A percentile compares a stretch with the other conserved stretches of the same genome.
These are phyloP conservation scores for Leccinum disarticulatum DNA, from an alignment of 768 basidiomycete genomes.

Conservation along the genomic window DNA sequence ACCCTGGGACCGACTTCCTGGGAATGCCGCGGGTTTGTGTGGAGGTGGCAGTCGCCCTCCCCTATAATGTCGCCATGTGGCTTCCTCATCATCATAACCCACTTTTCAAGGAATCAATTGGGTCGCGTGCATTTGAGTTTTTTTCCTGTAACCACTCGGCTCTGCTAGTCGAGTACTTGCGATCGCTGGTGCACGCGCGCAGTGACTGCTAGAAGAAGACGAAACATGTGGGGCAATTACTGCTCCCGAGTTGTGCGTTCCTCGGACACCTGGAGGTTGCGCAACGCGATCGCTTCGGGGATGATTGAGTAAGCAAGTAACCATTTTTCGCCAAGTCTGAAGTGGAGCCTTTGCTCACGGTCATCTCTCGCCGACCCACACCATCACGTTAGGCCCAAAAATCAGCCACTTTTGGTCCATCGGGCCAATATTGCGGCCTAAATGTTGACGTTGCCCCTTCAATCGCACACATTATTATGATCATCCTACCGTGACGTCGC, in stretches of 20 bases:
- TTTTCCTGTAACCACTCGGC: background rate
- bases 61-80: constrained; percentile 6
- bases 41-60: constrained; percentile 4
- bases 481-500: background rate
- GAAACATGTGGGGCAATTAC: background rate
- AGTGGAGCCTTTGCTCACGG: background rate
- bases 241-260: background rate
- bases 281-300: background rate
- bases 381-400: background rate
- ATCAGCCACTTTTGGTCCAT: background rate
- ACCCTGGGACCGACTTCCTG: constrained; percentile 13
- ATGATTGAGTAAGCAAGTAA: background rate
- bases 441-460: background rate
- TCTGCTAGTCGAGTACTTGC: background rate
- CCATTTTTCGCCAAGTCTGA: background rate
- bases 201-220: background rate
- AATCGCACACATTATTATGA: background rate
- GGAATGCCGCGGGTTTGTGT: constrained; percentile 25
- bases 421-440: background rate
- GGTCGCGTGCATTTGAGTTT: background rate
- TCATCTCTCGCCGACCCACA: background rate
- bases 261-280: background rate
- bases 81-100: background rate
- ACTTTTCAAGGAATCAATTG: background rate
- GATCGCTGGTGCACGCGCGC: background rate